A percentile compares a stretch with the other conserved stretches of the same genome.
Evolutionary conservation across 2,329 filamentous ascomycete genomes (phyloP).

Genomic region (Pyricularia pennisetigena): DNA sequence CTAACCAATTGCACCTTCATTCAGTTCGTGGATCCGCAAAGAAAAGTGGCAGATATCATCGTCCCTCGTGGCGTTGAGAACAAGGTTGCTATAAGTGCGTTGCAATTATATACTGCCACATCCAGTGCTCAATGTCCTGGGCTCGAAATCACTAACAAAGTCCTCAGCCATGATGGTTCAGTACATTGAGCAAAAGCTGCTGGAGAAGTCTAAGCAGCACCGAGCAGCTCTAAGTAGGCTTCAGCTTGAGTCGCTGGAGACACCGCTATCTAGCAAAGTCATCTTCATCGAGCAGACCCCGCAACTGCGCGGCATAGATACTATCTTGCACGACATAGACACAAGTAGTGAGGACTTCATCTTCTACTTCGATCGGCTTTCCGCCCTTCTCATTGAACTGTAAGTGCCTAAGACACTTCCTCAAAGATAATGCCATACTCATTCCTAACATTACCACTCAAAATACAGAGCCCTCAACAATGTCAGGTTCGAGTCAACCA

Average conservation of each 20-base stretch:
- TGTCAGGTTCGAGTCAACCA: slow-evolving; percentile 54
- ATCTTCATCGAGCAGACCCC: slow-evolving; percentile 64
- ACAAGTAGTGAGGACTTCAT: slow-evolving; percentile 85
- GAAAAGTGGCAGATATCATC: slow-evolving; percentile 86
- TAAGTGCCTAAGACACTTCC: slow-evolving; percentile 22
- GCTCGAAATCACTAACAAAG: neutral
- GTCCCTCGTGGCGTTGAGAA: slow-evolving; percentile 94
- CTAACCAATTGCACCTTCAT: slow-evolving; percentile 7
- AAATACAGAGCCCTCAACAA: slow-evolving; percentile 62
- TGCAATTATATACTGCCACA: slow-evolving; percentile 7
- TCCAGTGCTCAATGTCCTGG: neutral
- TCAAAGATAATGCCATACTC: neutral
- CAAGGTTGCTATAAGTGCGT: slow-evolving; percentile 68
- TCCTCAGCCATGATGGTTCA: slow-evolving; percentile 79
- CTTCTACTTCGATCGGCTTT: slow-evolving; percentile 91
- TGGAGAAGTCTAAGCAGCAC: slow-evolving; percentile 78
- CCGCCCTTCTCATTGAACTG: slow-evolving; percentile 75
- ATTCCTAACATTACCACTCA: neutral
- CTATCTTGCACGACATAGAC: slow-evolving; percentile 72
- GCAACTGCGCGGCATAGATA: slow-evolving; percentile 82
- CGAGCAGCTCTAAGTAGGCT: slow-evolving; percentile 69
- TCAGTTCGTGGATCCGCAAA: slow-evolving; percentile 83
- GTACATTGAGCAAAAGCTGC: slow-evolving; percentile 78
- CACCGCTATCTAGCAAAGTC: slow-evolving; percentile 66
- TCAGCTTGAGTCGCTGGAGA: slow-evolving; percentile 60